Evolutionary conservation across 306 rosid species (phyloP).

Genomic region (Castanopsis chinensis): DNA sequence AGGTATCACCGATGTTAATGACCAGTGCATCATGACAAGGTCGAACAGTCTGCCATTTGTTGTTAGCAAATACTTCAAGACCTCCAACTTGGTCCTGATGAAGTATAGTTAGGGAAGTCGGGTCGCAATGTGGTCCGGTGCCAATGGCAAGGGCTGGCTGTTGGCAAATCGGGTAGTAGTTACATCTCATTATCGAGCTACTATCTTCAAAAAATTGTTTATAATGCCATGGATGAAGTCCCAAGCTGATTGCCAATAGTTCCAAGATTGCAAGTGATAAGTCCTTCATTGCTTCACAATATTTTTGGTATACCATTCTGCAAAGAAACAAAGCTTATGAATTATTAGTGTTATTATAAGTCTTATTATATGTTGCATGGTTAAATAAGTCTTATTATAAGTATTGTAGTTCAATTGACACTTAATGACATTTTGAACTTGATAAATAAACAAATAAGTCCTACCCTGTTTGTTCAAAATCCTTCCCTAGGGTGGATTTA

Average conservation of each 20-base stretch:
- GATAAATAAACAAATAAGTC: neutral
- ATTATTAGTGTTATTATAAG: neutral
- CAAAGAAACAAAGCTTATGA: neutral
- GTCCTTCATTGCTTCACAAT: conserved; percentile 58
- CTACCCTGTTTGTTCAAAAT: conserved; percentile 59
- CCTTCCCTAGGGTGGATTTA: conserved; percentile 39
- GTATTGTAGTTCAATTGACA: no score
- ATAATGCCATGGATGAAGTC: conserved; percentile 41
- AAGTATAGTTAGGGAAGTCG: conserved; percentile 71
- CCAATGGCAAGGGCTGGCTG: conserved; percentile 53
- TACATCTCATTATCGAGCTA: conserved; percentile 67
- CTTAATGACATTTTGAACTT: no score
- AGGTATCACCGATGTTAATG: conserved; percentile 72
- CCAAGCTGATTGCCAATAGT: conserved; percentile 68
- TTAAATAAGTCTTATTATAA: neutral
- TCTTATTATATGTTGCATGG: neutral
- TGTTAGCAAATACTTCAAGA: conserved; percentile 56
- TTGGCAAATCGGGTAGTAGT: conserved; percentile 64
- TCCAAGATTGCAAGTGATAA: conserved; percentile 51
- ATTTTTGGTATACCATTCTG: conserved; percentile 52
- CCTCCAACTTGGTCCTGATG: conserved; percentile 75
- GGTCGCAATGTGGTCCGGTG: conserved; percentile 86
- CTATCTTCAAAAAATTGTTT: conserved; percentile 54
- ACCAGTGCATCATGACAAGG: conserved; percentile 58
- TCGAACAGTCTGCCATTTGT: conserved; percentile 51